A percentile compares a stretch with the other conserved stretches of the same genome.
These are phyloP conservation scores for Malus hybrid DNA, from an alignment of 331 rosid species.

Conservation along the genomic window DNA sequence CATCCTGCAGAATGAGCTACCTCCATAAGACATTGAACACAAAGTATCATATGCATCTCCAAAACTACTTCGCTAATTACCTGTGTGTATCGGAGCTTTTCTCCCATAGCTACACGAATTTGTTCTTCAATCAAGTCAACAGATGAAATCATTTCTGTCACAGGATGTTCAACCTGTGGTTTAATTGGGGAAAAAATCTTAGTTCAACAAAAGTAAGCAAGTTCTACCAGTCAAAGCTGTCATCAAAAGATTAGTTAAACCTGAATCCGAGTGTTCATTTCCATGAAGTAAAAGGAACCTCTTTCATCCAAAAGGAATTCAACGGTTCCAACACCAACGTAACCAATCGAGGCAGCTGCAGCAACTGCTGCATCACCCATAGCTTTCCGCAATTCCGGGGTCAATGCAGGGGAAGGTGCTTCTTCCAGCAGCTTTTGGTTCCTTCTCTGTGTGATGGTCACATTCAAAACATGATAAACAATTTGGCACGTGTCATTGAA, in stretches of 20 bases:
- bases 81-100: conserved; percentile 73
- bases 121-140: conserved; percentile 97
- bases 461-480: neutral
- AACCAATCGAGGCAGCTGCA: conserved; percentile 94
- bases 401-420: conserved; percentile 98
- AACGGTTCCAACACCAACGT: conserved; percentile 86
- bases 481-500: neutral
- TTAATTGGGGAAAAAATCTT: neutral
- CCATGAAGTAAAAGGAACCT: conserved; percentile 36
- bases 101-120: conserved; percentile 93
- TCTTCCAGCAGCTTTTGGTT: conserved; percentile 98
- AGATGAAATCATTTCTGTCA: conserved; percentile 97
- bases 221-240: neutral
- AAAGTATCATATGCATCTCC: neutral
- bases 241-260: conserved; percentile 29
- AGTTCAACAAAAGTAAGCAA: conserved; percentile 2
- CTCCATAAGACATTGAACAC: neutral
- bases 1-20: conserved; percentile 55
- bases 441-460: conserved; percentile 48
- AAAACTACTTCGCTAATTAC: conserved; percentile 22
- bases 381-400: conserved; percentile 86
- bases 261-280: conserved; percentile 94
- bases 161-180: conserved; percentile 94
- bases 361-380: conserved; percentile 99
- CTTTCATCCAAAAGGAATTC: conserved; percentile 99